Evolutionary conservation across 805 yeast genomes (phyloP), one percentile per base, ranked within the genome.

Genomic region (Cyberlindnera maritima): DNA sequence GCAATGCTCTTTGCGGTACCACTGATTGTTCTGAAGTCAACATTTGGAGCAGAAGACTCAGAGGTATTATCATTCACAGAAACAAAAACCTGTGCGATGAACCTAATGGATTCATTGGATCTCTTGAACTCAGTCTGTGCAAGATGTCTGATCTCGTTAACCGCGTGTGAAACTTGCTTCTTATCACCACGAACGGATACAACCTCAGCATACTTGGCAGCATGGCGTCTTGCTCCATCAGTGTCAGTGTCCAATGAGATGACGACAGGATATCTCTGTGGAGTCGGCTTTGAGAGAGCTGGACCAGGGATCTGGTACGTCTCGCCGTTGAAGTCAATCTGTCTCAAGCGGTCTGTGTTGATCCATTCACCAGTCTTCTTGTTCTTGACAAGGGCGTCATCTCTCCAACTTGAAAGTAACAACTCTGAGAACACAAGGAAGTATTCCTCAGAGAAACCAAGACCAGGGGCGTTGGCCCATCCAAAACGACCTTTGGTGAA

Each of bases 231-330:
- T 8, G 46, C 28, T 10, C 75, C 74, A 11, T 59, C 61, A 5
- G 62, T 52, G 7, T 74, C 68, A 32, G 69, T 60, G 3, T 76
- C 76, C 1, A 75, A 72, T 50, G 72, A 75, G 32, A 70, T 58
- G 33, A 72, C 56, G 11, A 72, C 64, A 2, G 77, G 77, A 2
- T 72, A 51, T 55, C 75, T 64, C 50, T 72, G 76, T 2, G 71
- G 73, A 12, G 75, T 57, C 5, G 76, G 77, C 32, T 66, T 63
- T 5, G 69, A 63, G 29, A 70, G 62, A 39, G 54, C 63, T 3
- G 74, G 74, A 0, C 74, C 56, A 28, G 50, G 46, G 13, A 53
- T 52, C 12, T 39, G 15, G 36, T 61, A 72, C 44, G 60, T 61
- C 39, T 65, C 59, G 5, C 77, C 76, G 33, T 64, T 62, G 52